A percentile compares a stretch with the other conserved stretches of the same genome.
Conservation (phyloP, 2,329 filamentous ascomycete species). For the Colletotrichum lini region DNA sequence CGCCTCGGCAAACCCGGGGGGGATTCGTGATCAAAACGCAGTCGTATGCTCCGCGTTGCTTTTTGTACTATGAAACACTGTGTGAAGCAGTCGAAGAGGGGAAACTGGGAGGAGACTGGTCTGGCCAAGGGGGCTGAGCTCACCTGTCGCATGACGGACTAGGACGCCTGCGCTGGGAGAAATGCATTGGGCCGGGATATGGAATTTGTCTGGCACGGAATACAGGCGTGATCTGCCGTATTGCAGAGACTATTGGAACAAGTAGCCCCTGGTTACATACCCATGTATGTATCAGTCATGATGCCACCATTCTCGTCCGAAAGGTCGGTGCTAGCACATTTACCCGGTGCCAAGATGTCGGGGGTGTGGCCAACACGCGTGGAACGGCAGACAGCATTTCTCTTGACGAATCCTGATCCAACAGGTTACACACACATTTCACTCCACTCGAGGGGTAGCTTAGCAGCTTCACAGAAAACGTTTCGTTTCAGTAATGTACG, state of each 20-base stretch:
- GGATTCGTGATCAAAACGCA: neutral
- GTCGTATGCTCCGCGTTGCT: conserved; percentile 22
- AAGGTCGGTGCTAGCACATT: neutral
- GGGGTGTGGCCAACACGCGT: conserved; percentile 3
- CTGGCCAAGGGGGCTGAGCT: conserved; percentile 17
- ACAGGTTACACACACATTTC: neutral
- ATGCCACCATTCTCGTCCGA: neutral
- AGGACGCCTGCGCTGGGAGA: neutral
- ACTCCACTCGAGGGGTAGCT: too few species aligned
- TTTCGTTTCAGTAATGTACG: neutral
- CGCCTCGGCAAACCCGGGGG: neutral
- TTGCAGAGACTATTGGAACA: neutral
- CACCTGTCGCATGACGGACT: neutral
- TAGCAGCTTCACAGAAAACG: neutral
- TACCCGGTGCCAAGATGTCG: conserved; percentile 7
- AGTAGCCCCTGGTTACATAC: neutral
- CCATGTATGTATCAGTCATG: too few species aligned
- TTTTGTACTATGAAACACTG: conserved; percentile 35
- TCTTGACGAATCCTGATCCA: conserved; percentile 1
- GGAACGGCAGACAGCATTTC: neutral
- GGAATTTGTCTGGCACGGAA: conserved; percentile 3
- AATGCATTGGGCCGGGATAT: neutral
- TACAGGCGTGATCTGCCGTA: neutral
- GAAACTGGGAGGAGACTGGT: neutral
- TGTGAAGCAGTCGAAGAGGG: conserved; percentile 8